Base-by-base conservation (phyloP, 106 monocot species). In the Dendrobium nobile region DNA sequence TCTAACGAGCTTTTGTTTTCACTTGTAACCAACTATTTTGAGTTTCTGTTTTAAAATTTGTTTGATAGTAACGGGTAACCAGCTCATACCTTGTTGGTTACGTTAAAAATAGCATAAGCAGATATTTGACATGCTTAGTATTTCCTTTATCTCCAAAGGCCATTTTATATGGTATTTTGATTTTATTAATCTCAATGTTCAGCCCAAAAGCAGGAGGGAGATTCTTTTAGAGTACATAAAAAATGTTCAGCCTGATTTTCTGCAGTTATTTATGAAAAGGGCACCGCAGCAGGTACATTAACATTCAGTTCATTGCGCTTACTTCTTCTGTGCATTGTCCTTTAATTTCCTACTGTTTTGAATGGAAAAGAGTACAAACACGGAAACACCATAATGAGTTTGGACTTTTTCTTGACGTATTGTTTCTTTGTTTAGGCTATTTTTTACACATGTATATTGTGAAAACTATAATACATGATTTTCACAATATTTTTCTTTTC, bases 201-300 rank as follows among this genome's bases (percentile, higher is more conserved):
- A 93, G 95, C 89, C 91, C 9, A 95, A 91, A 65, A 87, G 75
- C 81, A 88, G 92, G 83, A 90, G 89, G 81, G 94, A 98, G 7
- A 88, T 95, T 80, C 97, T 95, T 64, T 81, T 98, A 74, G 94
- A 98, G 55, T 98, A 95, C 77, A 94, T 98, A 17, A 98, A 77
- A 81, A 95, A 88, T 87, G 91, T 98, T 61, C 86, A 98, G 54
- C 94, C 97, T 45, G 97, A 95, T 77, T 91, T 98, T 84, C 86
- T 95, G 94, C 92, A 95, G 54, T 80, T 98, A 78, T 98, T 98
- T 78, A 37, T 90, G 33, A 88, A 98, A 80, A 89, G 91, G 70
- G 94, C 94, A 75, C 94, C 94, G n/a, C 79, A 84, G 51, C 92
- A 98, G 88, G 97, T 98, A 37, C 48, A 51, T 20, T 67, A 64